Base-by-base conservation (phyloP, 176 grass and related monocot genomes). In the Eragrostis curvula region DNA sequence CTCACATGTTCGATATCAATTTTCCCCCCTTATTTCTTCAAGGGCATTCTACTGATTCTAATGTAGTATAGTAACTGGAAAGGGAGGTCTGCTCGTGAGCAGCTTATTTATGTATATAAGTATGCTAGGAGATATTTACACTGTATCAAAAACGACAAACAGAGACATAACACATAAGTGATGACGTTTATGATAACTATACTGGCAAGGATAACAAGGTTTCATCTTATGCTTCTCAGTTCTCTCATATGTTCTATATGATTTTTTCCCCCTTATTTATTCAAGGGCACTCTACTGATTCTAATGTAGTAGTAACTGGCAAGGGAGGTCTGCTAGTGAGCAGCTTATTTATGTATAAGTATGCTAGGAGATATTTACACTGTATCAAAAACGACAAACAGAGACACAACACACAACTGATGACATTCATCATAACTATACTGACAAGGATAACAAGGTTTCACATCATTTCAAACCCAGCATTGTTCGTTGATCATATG, bases 401-500 rank as follows among this genome's bases (percentile, higher is more conserved):
- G 57, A 60, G 11, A 24, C n/a, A 27, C 32, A 36, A 36, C 32
- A 36, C 32, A 36, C 57, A 11, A 27, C 23, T 60, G 23, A 16
- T 24, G 6, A 8, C 62, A 65, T 65, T 15, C 18, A 43, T 20
- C 23, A 7, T n/a, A 25, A 58, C 51, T 42, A 57, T 12, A 73
- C 20, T 56, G 5, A 74, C 29, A 39, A 74, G 18, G 18, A 55
- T 23, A 75, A 77, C n/a, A 62, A 63, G 74, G 56, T 20, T 68
- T 55, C 18, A 36, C 72, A 46, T 28, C 25, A 11, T 58, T 68
- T 69, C 63, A 69, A 41, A 43, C 60, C 41, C 25, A 77, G 41
- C 41, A 84, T 39, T 84, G 5, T 42, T 47, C 64, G 68, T 18
- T 48, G 41, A 69, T 8, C 47, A 32, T 51, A 68, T 58, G 52